phyloP scores from a whole-genome alignment of 164 flowering plant species.

The Tetracentron sinense region DNA sequence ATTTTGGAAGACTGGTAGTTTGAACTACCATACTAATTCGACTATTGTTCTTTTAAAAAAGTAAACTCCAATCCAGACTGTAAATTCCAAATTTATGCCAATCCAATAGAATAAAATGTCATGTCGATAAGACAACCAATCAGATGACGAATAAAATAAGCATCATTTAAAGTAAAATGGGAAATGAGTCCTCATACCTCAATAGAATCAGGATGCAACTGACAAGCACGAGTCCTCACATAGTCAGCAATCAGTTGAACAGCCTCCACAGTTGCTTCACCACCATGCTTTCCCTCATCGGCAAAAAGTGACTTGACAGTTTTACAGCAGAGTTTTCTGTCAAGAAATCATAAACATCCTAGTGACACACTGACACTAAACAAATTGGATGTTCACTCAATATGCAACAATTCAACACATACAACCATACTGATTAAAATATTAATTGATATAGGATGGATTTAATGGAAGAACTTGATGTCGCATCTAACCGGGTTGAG shows the following conservation, averaged over 20 bases:
- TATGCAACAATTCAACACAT: not conserved
- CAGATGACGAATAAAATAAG: not conserved
- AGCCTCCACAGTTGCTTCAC: constrained; percentile 85
- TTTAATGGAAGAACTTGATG: no score
- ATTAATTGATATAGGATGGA: no score
- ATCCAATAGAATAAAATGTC: not conserved
- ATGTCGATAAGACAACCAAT: not conserved
- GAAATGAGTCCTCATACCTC: constrained; percentile 42
- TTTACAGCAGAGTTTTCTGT: constrained; percentile 78
- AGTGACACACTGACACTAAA: no score
- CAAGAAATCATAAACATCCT: not conserved
- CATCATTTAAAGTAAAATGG: not conserved
- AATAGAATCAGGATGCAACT: constrained; percentile 82
- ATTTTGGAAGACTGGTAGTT: no score
- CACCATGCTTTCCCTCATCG: constrained; percentile 92
- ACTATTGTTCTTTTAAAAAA: no score
- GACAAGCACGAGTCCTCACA: constrained; percentile 74
- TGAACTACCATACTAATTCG: no score
- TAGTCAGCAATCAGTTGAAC: constrained; percentile 70
- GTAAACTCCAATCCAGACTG: not conserved
- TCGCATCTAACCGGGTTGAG: no score
- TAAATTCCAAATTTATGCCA: not conserved
- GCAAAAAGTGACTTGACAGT: constrained; percentile 74
- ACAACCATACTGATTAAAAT: not conserved
- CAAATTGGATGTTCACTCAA: not conserved